Conservation (phyloP, 2,329 filamentous ascomycete genomes). For the Neurospora sp. region DNA sequence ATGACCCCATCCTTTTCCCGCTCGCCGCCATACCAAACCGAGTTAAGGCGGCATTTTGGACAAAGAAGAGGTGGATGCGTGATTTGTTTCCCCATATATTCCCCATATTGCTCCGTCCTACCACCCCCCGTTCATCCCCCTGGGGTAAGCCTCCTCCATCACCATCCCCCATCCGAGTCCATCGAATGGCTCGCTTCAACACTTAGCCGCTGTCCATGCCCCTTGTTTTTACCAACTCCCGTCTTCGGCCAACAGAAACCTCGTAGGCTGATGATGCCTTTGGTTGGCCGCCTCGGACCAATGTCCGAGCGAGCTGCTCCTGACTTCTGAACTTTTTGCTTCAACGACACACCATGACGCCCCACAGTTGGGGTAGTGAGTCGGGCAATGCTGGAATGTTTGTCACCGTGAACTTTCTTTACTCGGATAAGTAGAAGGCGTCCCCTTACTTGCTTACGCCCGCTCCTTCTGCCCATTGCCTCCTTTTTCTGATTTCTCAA, state of each 20-base stretch:
- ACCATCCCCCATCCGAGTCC: not conserved
- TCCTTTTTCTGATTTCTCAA: conserved; percentile 4
- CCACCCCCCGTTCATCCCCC: not conserved
- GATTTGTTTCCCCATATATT: conserved; percentile 17
- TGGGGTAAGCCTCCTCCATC: not conserved
- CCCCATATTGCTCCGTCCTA: conserved; percentile 19
- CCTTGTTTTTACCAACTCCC: not conserved
- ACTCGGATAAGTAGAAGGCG: conserved; percentile 23
- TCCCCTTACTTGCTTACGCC: conserved; percentile 3
- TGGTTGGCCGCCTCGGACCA: conserved; percentile 14
- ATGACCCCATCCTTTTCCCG: not conserved
- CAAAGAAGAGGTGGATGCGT: conserved; percentile 12
- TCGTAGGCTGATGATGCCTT: not conserved
- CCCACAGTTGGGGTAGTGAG: not conserved
- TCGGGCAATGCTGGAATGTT: not conserved
- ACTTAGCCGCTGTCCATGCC: conserved; percentile 2
- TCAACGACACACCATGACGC: not conserved
- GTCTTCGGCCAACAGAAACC: not conserved
- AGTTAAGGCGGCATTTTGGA: not conserved
- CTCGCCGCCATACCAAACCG: not conserved
- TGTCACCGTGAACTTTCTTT: conserved; percentile 9
- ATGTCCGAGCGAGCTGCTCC: conserved; percentile 17
- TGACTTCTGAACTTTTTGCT: not conserved
- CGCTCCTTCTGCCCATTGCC: not conserved
- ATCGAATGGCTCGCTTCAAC: not conserved